Evolutionary conservation across 352 stramenopile genomes (phyloP), one percentile per base, ranked within the genome.

Genomic region (Phytophthora litchii): DNA sequence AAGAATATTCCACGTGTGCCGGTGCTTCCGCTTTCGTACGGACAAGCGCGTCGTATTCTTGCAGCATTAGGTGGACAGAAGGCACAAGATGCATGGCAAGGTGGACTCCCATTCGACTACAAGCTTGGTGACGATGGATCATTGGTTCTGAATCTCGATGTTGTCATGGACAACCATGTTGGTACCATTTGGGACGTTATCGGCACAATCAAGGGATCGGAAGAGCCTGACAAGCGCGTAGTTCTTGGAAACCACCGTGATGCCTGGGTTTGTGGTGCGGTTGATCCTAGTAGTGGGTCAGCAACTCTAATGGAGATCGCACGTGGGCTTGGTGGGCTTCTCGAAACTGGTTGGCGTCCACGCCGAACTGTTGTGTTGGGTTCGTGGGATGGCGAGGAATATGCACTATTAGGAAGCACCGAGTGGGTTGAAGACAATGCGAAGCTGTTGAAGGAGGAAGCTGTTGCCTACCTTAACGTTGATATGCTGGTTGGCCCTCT

Each of bases 321-420:
- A 14, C 73, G 71, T 8, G 70, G 72, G 10, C 55, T 92, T 12
- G 77, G 79, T 6, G 42, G 57, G 8, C 51, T 94, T 13, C 34
- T 90, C 8, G 43, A 67, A 19, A 43, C 29, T 9, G 73, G 80
- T 1, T 95, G 83, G 83, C 58, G 44, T 12, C 86, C 83, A 0
- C 60, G 65, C 1, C 78, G 83, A 3, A 81, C 80, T 3, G 84
- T 95, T 57, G 63, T 87, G n/a, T 49, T 95, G 2, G 67, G 64
- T 6, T 89, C 75, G 3, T 95, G 83, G 83, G 83, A 78, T 48
- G 83, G 80, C 19, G 86, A 95, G 51, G 86, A 94, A 56, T 83
- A 84, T 47, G 79, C 69, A 10, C 56, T 95, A 12, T 31, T 95
- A 3, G 86, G 86, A 9, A 89, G 74, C 23, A 95, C 86, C 2